phyloP scores from a whole-genome alignment of 805 yeast species.

The Myxozyma neotropica region DNA sequence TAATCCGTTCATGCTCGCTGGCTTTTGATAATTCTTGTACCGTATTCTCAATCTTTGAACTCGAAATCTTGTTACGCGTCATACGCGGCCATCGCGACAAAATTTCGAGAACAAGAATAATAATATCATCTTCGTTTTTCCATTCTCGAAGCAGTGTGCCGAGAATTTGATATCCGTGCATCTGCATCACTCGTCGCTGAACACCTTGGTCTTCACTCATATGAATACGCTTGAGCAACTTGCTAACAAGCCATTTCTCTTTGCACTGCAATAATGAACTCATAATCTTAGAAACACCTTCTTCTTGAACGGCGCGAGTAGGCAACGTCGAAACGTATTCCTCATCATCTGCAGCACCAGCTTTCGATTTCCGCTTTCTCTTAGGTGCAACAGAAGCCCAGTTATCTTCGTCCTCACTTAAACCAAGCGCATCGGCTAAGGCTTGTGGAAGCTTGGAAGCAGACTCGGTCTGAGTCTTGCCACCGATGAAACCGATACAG shows the following conservation, averaged over 20 bases:
- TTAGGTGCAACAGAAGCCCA: slow-evolving; percentile 50
- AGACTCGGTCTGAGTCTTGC: slow-evolving; percentile 94
- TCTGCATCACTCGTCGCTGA: slow-evolving; percentile 62
- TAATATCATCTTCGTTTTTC: slow-evolving; percentile 48
- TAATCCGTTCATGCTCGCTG: slow-evolving; percentile 41
- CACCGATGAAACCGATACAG: slow-evolving; percentile 93
- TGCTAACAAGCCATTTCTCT: slow-evolving; percentile 63
- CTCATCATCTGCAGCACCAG: slow-evolving; percentile 50
- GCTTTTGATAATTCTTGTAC: slow-evolving; percentile 49
- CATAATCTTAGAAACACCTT: slow-evolving; percentile 76
- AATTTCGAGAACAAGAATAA: slow-evolving; percentile 56
- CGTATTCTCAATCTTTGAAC: slow-evolving; percentile 69
- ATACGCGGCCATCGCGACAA: slow-evolving; percentile 67
- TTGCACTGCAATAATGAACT: slow-evolving; percentile 77
- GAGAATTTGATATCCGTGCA: slow-evolving; percentile 86
- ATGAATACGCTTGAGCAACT: slow-evolving; percentile 68
- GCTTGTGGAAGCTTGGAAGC: slow-evolving; percentile 81
- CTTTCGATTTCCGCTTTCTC: slow-evolving; percentile 56
- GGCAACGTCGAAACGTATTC: slow-evolving; percentile 63
- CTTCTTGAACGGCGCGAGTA: slow-evolving; percentile 53
- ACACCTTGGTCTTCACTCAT: slow-evolving; percentile 54
- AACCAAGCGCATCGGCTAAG: slow-evolving; percentile 83
- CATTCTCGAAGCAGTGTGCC: slow-evolving; percentile 57
- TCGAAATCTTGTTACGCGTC: slow-evolving; percentile 74
- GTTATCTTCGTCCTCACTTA: slow-evolving; percentile 65